These are phyloP conservation scores for Syzygium aqueum DNA, from an alignment of 345 rosid genomes.

Conservation along the genomic window DNA sequence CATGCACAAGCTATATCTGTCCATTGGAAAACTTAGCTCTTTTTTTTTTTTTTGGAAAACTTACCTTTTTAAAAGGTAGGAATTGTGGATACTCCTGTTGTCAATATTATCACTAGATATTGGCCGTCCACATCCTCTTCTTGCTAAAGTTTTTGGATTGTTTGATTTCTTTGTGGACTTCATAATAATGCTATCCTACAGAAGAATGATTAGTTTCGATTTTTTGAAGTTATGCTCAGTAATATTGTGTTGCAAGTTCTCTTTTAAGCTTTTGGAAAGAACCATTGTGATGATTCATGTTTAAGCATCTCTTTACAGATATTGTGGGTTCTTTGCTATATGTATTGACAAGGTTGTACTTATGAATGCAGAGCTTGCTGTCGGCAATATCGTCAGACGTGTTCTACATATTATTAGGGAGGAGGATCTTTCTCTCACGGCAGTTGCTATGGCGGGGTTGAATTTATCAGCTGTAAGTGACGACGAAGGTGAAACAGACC, in stretches of 20 bases:
- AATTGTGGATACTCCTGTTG: not conserved
- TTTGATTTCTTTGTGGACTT: not conserved
- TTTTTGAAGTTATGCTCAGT: not conserved
- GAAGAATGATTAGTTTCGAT: not conserved
- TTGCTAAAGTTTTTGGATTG: not conserved
- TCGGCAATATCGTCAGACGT: constrained; percentile 93
- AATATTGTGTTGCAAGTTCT: not conserved
- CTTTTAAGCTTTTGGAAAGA: not conserved
- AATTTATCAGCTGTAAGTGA: constrained; percentile 69
- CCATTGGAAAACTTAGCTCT: not conserved
- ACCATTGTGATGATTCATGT: not conserved
- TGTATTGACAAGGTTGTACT: not conserved
- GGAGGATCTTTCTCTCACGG: constrained; percentile 75
- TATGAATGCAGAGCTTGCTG: constrained; percentile 83
- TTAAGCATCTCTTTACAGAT: not conserved
- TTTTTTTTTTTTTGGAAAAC: not conserved
- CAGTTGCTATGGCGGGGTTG: constrained; percentile 73
- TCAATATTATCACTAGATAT: not conserved
- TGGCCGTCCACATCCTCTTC: not conserved
- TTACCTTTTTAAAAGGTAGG: not conserved
- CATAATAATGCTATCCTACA: not conserved
- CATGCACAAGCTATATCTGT: not conserved
- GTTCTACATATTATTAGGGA: constrained; percentile 93
- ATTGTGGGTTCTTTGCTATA: not conserved
- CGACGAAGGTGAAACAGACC: constrained; percentile 50